Percentiles rank a stretch among this genome's conserved stretches.
Evolutionary conservation across 1,139 yeast species (phyloP).

Genomic region (Yamadazyma triangularis): DNA sequence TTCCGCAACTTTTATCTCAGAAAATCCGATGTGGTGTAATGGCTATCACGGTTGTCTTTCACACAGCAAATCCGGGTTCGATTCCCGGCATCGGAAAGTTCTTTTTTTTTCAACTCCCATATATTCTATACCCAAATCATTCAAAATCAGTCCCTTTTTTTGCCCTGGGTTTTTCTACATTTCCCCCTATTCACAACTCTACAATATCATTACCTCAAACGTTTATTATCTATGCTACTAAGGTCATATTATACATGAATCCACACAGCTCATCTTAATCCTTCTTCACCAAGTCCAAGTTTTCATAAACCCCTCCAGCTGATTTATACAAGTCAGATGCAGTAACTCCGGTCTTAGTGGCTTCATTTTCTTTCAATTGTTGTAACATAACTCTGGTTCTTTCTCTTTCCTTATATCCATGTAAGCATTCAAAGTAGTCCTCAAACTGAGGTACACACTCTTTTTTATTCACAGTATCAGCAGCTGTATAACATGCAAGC

Average conservation of each 20-base stretch:
- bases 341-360: conserved; percentile 35
- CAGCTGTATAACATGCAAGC: conserved; percentile 44
- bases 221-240: too few relatives aligned
- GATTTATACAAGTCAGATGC: conserved; percentile 43
- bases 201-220: too few relatives aligned
- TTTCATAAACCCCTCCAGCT: conserved; percentile 42
- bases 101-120: too few relatives aligned
- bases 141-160: too few relatives aligned
- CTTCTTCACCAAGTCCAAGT: conserved; percentile 39
- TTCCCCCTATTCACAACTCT: too few relatives aligned
- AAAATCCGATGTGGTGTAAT: conserved; percentile 68
- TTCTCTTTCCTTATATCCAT: conserved; percentile 47
- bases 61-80: conserved; percentile 83
- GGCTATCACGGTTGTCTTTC: conserved; percentile 83
- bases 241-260: too few relatives aligned
- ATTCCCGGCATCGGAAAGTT: conserved; percentile 71
- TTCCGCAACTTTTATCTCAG: too few relatives aligned
- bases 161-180: too few relatives aligned
- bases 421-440: conserved; percentile 48
- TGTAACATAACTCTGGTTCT: conserved; percentile 43
- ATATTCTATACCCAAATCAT: too few relatives aligned
- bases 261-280: too few relatives aligned
- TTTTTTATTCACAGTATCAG: conserved; percentile 39
- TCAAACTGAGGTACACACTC: conserved; percentile 44
- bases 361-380: conserved; percentile 44